Percentiles rank a stretch among this genome's conserved stretches.
Conservation (phyloP, 176 grass and related monocot genomes). For the Secale cereale region DNA sequence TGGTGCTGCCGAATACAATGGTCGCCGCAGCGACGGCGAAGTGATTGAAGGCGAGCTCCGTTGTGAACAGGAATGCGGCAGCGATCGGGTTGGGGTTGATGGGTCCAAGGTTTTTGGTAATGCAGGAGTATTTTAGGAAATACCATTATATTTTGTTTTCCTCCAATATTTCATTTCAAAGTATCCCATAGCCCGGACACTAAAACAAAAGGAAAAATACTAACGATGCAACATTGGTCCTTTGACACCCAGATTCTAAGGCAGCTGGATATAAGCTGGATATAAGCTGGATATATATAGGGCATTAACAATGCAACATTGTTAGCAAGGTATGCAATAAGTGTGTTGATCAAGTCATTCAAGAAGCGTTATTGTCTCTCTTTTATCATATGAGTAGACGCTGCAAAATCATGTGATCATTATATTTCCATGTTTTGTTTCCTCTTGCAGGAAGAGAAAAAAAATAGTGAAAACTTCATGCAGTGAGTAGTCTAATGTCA, state of each 20-base stretch:
- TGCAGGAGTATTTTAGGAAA: not conserved
- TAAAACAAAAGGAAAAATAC: not conserved
- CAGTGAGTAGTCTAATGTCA: too few relatives aligned
- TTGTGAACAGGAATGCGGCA: not conserved
- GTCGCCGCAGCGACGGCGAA: not conserved
- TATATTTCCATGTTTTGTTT: too few relatives aligned
- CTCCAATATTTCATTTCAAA: not conserved
- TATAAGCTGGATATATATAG: too few relatives aligned
- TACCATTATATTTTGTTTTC: not conserved
- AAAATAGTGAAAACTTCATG: too few relatives aligned
- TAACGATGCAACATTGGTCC: not conserved
- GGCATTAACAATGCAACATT: too few relatives aligned
- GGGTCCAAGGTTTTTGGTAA: not conserved
- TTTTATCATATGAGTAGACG: not conserved
- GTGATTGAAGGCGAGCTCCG: constrained; percentile 31
- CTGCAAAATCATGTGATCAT: too few relatives aligned
- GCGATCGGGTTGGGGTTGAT: not conserved
- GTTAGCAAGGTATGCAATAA: not conserved
- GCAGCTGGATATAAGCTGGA: too few relatives aligned
- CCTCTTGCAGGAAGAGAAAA: too few relatives aligned
- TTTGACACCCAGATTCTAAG: too few relatives aligned
- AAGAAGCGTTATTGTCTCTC: not conserved
- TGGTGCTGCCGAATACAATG: not conserved
- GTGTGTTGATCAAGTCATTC: not conserved
- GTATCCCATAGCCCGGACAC: not conserved